Evolutionary conservation across 495 filamentous ascomycete genomes (phyloP).

Genomic region (Penicillium macrosclerotiorum): DNA sequence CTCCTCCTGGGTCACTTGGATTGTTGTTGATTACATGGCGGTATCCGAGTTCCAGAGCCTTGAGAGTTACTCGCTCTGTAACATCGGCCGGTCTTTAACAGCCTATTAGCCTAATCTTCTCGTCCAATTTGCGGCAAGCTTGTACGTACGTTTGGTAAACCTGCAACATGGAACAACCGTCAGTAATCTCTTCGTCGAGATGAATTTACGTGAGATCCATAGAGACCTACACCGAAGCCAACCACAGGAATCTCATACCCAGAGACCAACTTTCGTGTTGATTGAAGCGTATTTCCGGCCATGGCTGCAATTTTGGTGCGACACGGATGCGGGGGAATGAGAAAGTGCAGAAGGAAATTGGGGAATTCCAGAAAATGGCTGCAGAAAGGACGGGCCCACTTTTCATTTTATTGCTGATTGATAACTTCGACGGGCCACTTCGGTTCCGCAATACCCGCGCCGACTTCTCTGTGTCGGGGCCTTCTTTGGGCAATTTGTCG

Average conservation of each 20-base stretch:
- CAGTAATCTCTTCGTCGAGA: too few species aligned
- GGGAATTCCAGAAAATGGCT: not conserved
- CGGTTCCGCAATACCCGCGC: conserved; percentile 12
- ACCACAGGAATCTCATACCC: conserved; percentile 75
- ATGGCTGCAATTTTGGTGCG: conserved; percentile 38
- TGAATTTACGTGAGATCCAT: too few species aligned
- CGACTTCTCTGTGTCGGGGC: not conserved
- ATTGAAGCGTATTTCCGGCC: conserved; percentile 59
- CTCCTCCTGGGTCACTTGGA: not conserved
- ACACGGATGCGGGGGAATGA: not conserved
- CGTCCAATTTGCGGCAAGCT: too few species aligned
- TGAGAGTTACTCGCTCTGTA: conserved; percentile 54
- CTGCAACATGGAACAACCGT: conserved; percentile 33
- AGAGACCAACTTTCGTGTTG: conserved; percentile 66
- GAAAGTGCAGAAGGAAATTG: not conserved
- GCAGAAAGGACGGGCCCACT: not conserved
- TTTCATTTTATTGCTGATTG: conserved; percentile 2
- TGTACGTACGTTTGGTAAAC: conserved; percentile 68
- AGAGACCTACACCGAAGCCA: conserved; percentile 68
- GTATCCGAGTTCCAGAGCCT: conserved; percentile 70
- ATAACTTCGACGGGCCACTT: conserved; percentile 15
- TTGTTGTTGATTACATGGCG: conserved; percentile 54
- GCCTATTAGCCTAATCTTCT: conserved; percentile 8
- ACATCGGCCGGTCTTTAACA: conserved; percentile 47
- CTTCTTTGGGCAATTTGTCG: conserved; percentile 9